These are phyloP conservation scores for Isatis lusitanica DNA, from an alignment of 441 rosid species.

Conservation along the genomic window DNA sequence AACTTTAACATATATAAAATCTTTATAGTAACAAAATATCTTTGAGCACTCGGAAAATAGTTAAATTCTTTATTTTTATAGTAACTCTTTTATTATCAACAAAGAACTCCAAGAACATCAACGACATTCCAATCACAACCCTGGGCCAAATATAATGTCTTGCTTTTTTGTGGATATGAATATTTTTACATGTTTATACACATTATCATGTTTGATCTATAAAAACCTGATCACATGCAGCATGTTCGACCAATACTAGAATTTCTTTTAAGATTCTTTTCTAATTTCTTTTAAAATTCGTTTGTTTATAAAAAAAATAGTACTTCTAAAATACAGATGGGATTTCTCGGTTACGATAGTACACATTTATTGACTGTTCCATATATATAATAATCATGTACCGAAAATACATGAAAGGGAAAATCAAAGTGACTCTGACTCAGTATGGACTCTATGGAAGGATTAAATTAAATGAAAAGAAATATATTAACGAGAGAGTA, in stretches of 20 bases:
- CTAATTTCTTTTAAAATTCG: not conserved
- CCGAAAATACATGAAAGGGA: not conserved
- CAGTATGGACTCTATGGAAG: constrained; percentile 8
- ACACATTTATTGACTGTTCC: constrained; percentile 20
- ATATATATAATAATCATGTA: not conserved
- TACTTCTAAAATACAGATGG: constrained; percentile 23
- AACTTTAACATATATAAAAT: not conserved
- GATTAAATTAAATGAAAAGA: constrained; percentile 9
- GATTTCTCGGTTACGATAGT: not conserved
- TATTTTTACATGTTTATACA: not conserved
- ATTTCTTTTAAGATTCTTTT: not conserved
- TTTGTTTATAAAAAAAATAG: not conserved
- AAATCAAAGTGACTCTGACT: constrained; percentile 9
- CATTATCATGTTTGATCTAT: constrained; percentile 15
- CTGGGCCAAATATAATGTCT: constrained; percentile 28
- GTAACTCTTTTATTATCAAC: not conserved
- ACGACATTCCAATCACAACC: constrained; percentile 3
- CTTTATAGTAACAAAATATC: not conserved
- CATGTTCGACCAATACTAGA: constrained; percentile 6
- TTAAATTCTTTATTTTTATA: not conserved
- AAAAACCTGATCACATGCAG: constrained; percentile 23
- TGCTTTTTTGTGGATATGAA: constrained; percentile 28
- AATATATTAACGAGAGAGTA: not conserved
- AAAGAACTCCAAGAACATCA: constrained; percentile 12
- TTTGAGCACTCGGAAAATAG: not conserved